Evolutionary conservation across 495 filamentous ascomycete genomes (phyloP), one percentile per base, ranked within the genome.

Genomic region (Apiosordaria backusii): DNA sequence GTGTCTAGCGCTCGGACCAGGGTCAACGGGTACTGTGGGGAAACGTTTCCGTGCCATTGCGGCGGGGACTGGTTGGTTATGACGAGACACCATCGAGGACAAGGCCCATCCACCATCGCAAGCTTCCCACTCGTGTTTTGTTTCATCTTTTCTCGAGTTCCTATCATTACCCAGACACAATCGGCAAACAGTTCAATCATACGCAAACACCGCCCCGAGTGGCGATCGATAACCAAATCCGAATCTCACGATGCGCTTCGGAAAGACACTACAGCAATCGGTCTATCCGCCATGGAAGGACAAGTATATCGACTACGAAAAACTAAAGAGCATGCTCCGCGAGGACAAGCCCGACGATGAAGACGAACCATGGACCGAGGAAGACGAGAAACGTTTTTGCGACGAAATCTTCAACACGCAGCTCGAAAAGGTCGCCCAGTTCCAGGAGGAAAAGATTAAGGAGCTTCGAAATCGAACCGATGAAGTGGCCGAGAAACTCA

Each of bases 341-440:
- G 95, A 99, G 71, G 86, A 89, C 64, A 80, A 82, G 64, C 71
- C 70, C 54, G 81, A 85, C n/a, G 83, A 85, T 16, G 83, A 88
- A 9, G 80, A 83, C 67, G 75, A 78, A 71, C 80, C 78, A 45
- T 99, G 95, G 95, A 98, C 96, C 40, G 92, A 97, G 66, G 88
- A 92, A n/a, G 95, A 99, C 78, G 95, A 98, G 81, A 89, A 89
- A 66, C 83, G 82, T 13, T 99, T 99, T 77, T 93, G 96, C 70
- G 93, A 97, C 72, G 95, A 97, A 82, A 79, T 97, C 61, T 83
- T 97, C 72, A 99, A 97, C 76, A 87, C 89, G 4, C 92, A 99
- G 80, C 82, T 99, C 72, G 93, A 98, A 70, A 98, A 98, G 80
- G 95, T 98, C 68, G 89, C 94, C 72, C 80, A 85, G 52, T 99